A percentile compares a stretch with the other conserved stretches of the same genome.
Conservation (phyloP, 805 yeast genomes). For the Pichia paraexigua region DNA sequence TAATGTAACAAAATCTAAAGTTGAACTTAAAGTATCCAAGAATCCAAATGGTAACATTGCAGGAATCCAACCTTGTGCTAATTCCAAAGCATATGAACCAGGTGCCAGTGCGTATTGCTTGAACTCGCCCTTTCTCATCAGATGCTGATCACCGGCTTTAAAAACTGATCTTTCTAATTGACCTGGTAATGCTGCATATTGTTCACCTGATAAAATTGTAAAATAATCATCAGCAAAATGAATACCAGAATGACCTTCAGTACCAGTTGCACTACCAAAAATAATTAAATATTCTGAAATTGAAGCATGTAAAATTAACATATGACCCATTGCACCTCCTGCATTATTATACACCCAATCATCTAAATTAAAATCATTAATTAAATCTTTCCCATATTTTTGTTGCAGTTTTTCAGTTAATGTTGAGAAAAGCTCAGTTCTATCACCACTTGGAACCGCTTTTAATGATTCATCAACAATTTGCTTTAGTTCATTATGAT, state of each 20-base stretch:
- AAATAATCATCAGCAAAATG: slow-evolving; percentile 98
- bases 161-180: slow-evolving; percentile 63
- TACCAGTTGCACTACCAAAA: slow-evolving; percentile 89
- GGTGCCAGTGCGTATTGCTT: slow-evolving; percentile 84
- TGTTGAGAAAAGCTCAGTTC: slow-evolving; percentile 55
- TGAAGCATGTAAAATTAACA: slow-evolving; percentile 93
- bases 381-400: slow-evolving; percentile 57
- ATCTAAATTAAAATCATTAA: slow-evolving; percentile 64
- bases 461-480: slow-evolving; percentile 49
- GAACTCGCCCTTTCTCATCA: slow-evolving; percentile 58
- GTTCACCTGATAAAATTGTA: slow-evolving; percentile 77
- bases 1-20: slow-evolving; percentile 69
- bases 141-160: slow-evolving; percentile 82
- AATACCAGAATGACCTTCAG: slow-evolving; percentile 93
- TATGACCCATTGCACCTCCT: slow-evolving; percentile 97
- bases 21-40: slow-evolving; percentile 68
- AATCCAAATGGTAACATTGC: slow-evolving; percentile 96
- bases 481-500: slow-evolving; percentile 49
- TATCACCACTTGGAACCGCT: slow-evolving; percentile 47
- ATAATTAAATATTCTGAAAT: slow-evolving; percentile 86
- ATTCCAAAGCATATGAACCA: slow-evolving; percentile 81
- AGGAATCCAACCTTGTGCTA: slow-evolving; percentile 99
- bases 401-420: slow-evolving; percentile 50
- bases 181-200: slow-evolving; percentile 62
- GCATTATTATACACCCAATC: slow-evolving; percentile 98